Conservation (phyloP, 352 stramenopile species). For the Phytophthora chlamydospora region DNA sequence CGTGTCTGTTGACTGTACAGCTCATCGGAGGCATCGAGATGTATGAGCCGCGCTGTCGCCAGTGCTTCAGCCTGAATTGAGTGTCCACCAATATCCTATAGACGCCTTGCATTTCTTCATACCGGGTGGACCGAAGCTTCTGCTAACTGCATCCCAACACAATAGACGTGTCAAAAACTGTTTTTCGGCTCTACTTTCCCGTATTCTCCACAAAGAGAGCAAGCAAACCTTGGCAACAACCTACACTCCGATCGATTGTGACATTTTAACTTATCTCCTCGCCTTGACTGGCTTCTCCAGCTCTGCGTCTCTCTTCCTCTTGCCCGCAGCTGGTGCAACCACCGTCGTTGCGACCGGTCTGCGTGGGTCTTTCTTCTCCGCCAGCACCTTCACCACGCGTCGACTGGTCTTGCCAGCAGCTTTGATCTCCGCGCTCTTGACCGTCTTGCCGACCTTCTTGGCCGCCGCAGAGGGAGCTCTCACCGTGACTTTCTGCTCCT, state of each 20-base stretch:
- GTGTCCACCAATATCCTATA: slow-evolving; percentile 27
- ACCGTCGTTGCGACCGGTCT: slow-evolving; percentile 6
- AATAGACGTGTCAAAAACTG: background rate
- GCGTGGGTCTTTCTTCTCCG: slow-evolving; percentile 12
- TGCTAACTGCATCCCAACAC: background rate
- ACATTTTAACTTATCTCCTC: slow-evolving; percentile 21
- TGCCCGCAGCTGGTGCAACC: slow-evolving; percentile 8
- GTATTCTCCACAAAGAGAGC: too few relatives aligned
- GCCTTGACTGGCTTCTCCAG: slow-evolving; percentile 2
- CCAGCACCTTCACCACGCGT: slow-evolving; percentile 9
- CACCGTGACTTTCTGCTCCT: slow-evolving; percentile 7
- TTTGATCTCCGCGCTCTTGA: slow-evolving; percentile 4
- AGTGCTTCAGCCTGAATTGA: slow-evolving; percentile 63
- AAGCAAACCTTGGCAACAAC: too few relatives aligned
- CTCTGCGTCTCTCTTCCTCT: slow-evolving; percentile 27
- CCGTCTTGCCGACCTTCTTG: slow-evolving; percentile 8
- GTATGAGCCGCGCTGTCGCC: slow-evolving; percentile 81
- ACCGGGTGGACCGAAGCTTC: slow-evolving; percentile 3
- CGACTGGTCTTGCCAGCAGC: slow-evolving; percentile 24
- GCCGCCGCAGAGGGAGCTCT: background rate
- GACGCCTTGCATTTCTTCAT: slow-evolving; percentile 17
- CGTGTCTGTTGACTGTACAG: slow-evolving; percentile 29
- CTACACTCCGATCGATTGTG: background rate
- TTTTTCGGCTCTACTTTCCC: too few relatives aligned
- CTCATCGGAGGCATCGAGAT: slow-evolving; percentile 80